Conservation (phyloP, 2,329 filamentous ascomycete genomes). For the Helminthosporium solani region DNA sequence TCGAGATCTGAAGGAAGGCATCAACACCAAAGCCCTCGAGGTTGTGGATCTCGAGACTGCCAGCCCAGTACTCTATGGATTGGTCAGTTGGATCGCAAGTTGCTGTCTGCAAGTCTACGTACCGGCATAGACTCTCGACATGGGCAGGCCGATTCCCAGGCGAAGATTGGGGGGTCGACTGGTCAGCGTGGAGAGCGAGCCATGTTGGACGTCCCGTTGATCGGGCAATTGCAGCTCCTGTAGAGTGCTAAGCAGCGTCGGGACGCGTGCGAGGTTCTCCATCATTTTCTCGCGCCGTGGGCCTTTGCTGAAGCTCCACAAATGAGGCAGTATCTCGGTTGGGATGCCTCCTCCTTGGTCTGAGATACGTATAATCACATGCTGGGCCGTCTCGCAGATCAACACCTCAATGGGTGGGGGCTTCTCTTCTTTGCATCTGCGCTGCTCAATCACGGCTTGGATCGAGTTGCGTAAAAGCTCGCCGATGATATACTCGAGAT, state of each 20-base stretch:
- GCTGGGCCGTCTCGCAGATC: constrained; percentile 89
- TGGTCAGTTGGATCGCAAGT: constrained; percentile 2
- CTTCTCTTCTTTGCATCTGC: constrained; percentile 47
- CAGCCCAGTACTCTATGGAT: constrained; percentile 85
- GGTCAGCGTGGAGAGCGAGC: constrained; percentile 76
- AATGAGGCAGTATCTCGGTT: constrained; percentile 77
- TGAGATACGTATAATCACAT: constrained; percentile 94
- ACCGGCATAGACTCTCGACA: constrained; percentile 85
- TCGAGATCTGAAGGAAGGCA: constrained; percentile 93
- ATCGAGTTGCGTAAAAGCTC: constrained; percentile 94
- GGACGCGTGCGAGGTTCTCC: constrained; percentile 83
- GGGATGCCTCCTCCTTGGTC: constrained; percentile 93
- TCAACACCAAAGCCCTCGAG: constrained; percentile 95
- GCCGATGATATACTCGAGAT: constrained; percentile 95
- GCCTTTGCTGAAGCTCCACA: constrained; percentile 97
- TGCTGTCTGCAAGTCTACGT: background rate
- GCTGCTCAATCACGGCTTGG: constrained; percentile 82
- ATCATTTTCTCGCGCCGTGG: constrained; percentile 74
- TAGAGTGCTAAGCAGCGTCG: constrained; percentile 88
- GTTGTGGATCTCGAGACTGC: constrained; percentile 85
- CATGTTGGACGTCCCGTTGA: constrained; percentile 43
- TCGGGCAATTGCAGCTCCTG: constrained; percentile 68
- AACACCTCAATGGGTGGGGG: constrained; percentile 89
- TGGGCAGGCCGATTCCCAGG: constrained; percentile 87
- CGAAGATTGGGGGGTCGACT: constrained; percentile 82